Evolutionary conservation across 345 rosid genomes (phyloP), one percentile per base, ranked within the genome.

Genomic region (Eucalyptus guilfoylei): DNA sequence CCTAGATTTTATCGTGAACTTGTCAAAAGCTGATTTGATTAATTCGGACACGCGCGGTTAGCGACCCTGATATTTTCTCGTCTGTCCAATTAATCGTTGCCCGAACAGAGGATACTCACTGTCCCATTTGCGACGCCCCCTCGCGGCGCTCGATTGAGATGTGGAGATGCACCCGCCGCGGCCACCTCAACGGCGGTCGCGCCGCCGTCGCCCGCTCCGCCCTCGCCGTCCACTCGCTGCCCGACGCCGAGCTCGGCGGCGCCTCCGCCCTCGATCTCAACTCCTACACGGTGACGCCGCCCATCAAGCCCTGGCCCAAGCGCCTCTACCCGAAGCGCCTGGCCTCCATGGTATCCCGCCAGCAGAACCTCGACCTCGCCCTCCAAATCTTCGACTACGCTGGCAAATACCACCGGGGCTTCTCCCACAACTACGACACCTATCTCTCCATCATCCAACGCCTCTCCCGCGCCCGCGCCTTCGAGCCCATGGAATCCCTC

Each of bases 311-410:
- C 14, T 97, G 99, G 99, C 99, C 99, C 12, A 92, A 93, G 88
- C 93, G 93, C 89, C 98, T 97, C 88, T 92, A 89, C 92, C 97
- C 98, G 6, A 97, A 94, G 90, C 98, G 97, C 85, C 93, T 97
- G 11, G 93, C 90, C 88, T 94, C 94, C 86, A 95, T 97, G 97
- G 95, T 97, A 93, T 89, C 87, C 49, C 95, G 94, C 90, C 98
- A 96, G 86, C 97, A 96, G 83, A 95, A 95, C 91, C 96, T 95
- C 86, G 98, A 95, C 91, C 98, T 97, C 10, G 96, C 98, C 76
- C 94, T 96, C 93, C 99, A 96, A 91, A 96, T 96, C 87, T 97
- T 96, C 95, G 89, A 93, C 37, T 94, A 95, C 92, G 98, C 99
- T 49, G 95, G 96, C 2, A 96, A 94, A 90, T 95, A 92, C 87